phyloP scores from a whole-genome alignment of 192 early-diverging fungal genomes.

The Jimgerdemannia lactiflua region DNA sequence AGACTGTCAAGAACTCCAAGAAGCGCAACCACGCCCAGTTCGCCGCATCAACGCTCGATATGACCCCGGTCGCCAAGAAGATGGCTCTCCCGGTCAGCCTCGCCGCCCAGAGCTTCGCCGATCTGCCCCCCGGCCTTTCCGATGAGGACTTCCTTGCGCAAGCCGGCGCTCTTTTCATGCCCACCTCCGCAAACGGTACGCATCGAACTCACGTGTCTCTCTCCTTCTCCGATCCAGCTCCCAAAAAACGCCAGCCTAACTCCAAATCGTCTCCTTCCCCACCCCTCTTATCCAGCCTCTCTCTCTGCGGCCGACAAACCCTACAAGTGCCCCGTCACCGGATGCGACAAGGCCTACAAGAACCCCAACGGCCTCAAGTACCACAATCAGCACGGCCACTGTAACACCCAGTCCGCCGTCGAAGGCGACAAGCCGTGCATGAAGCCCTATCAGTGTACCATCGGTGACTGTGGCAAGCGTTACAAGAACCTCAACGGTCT shows the following conservation, averaged over 20 bases:
- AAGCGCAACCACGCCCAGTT: slow-evolving; percentile 16
- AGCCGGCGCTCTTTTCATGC: slow-evolving; percentile 26
- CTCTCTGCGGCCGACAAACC: slow-evolving; percentile 61
- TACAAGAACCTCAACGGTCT: slow-evolving; percentile 98
- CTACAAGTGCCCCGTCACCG: slow-evolving; percentile 81
- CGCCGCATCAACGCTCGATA: slow-evolving; percentile 13
- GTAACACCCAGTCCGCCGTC: slow-evolving; percentile 42
- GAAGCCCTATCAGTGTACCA: slow-evolving; percentile 77
- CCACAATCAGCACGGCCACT: slow-evolving; percentile 96
- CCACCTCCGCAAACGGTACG: slow-evolving; percentile 17
- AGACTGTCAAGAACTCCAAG: slow-evolving; percentile 16
- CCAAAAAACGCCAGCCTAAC: too few species aligned
- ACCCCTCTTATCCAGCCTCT: neutral
- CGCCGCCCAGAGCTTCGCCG: neutral
- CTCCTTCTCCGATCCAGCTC: too few species aligned
- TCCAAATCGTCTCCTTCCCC: neutral
- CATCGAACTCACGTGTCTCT: too few species aligned
- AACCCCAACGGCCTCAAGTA: slow-evolving; percentile 99
- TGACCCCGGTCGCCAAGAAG: slow-evolving; percentile 27
- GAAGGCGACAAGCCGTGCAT: slow-evolving; percentile 56
- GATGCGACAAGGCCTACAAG: slow-evolving; percentile 97
- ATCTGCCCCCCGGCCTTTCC: slow-evolving; percentile 19
- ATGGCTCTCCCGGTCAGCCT: slow-evolving; percentile 16
- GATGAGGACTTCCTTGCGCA: slow-evolving; percentile 42
- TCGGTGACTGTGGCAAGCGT: slow-evolving; percentile 83